Percentiles rank a stretch among this genome's conserved stretches.
Conservation (phyloP, 1,284 basidiomycete species). For the Wallemia mellicola region DNA sequence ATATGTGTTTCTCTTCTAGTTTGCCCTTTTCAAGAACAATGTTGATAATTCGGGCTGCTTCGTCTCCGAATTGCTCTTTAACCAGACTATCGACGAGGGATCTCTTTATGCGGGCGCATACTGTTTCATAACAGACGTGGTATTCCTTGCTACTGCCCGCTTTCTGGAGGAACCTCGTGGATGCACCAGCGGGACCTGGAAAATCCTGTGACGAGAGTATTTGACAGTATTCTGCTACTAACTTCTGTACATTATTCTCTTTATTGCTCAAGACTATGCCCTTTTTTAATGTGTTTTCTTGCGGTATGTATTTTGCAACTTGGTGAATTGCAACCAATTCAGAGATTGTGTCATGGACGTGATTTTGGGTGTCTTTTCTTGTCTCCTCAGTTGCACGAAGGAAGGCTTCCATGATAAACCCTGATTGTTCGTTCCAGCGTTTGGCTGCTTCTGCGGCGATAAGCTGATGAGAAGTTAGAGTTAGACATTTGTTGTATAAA, state of each 20-base stretch:
- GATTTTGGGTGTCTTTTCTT: slow-evolving; percentile 23
- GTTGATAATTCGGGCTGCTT: slow-evolving; percentile 54
- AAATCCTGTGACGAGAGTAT: slow-evolving; percentile 50
- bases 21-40: slow-evolving; percentile 67
- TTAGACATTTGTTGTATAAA: neutral
- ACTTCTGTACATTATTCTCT: neutral
- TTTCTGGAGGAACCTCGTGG: slow-evolving; percentile 18
- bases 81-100: slow-evolving; percentile 50
- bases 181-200: slow-evolving; percentile 33
- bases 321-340: slow-evolving; percentile 11
- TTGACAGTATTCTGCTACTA: slow-evolving; percentile 28
- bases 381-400: slow-evolving; percentile 31
- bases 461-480: slow-evolving; percentile 21
- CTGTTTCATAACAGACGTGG: slow-evolving; percentile 49
- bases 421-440: slow-evolving; percentile 43
- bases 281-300: slow-evolving; percentile 19
- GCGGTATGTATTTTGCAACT: slow-evolving; percentile 16
- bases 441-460: slow-evolving; percentile 41
- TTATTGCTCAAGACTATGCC: slow-evolving; percentile 13
- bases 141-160: slow-evolving; percentile 23
- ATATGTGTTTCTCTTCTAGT: slow-evolving; percentile 83
- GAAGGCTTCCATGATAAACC: slow-evolving; percentile 34
- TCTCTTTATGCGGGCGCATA: slow-evolving; percentile 37
- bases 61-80: slow-evolving; percentile 52
- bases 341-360: slow-evolving; percentile 1